Base-by-base conservation (phyloP, 352 stramenopile genomes). In the Labyrinthula sp. region DNA sequence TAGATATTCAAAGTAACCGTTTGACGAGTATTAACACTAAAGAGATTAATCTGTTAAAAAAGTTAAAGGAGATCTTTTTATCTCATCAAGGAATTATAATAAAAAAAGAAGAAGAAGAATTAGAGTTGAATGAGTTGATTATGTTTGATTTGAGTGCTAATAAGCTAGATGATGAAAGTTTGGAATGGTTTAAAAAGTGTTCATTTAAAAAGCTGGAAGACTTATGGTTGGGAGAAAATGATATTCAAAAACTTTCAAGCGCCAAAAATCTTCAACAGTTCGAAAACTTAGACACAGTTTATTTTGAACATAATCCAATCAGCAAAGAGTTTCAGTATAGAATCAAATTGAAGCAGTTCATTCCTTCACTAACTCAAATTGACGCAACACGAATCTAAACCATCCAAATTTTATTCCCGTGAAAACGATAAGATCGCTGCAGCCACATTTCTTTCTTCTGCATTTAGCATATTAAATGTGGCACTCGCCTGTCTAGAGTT, bases 31-130 rank as follows among this genome's bases (percentile, higher is more conserved):
- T 95, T 21, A 63, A 30, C 1, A n/a, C n/a, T n/a, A 63, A 89
- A 40, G 82, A 82, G n/a, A 67, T 96, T 23, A 61, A 71, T 3
- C 56, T 63, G 25, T 82, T 87, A 36, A 66, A 63, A 8, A 54
- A 57, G 23, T 65, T 98, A 22, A 78, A 93, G 62, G 89, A 98
- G 64, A 64, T 98, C 3, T 98, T 95, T 52, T 58, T 98, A 40
- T 84, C 78, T 45, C 81, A 94, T 63, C 96, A 98, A 57, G 82
- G 69, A 35, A 95, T 98, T 56, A n/a, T n/a, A n/a, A n/a, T n/a
- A n/a, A 67, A 80, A 39, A 43, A 64, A 10, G 79, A 79, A 45
- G 45, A 60, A 2, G 69, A 79, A 28, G 54, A 75, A 0, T 60
- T 80, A 24, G 60, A 66, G 1, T 70, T 94, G 23, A 48, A 65